phyloP scores from a whole-genome alignment of 1,284 basidiomycete species.

The Fomes fomentarius region DNA sequence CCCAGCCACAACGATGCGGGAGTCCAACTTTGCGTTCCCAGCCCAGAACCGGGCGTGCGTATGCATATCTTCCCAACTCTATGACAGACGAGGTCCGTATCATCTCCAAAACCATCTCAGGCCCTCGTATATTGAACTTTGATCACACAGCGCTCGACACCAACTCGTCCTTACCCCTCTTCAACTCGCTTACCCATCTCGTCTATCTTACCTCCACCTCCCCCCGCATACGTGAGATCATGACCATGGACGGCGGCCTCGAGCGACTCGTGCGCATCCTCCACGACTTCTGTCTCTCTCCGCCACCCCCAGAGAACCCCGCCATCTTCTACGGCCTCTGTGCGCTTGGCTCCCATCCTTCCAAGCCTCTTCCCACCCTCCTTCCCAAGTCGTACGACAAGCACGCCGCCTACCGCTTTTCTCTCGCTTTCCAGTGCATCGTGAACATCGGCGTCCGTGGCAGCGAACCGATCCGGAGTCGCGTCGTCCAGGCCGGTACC shows the following conservation, averaged over 20 bases:
- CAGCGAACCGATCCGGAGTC: slow-evolving; percentile 88
- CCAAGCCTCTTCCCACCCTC: slow-evolving; percentile 57
- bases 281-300: slow-evolving; percentile 82
- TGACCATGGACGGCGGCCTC: slow-evolving; percentile 96
- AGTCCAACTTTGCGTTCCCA: slow-evolving; percentile 96
- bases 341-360: slow-evolving; percentile 56
- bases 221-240: slow-evolving; percentile 96
- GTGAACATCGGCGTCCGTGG: slow-evolving; percentile 98
- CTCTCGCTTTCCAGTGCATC: slow-evolving; percentile 94
- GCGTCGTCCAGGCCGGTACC: slow-evolving; percentile 96
- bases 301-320: slow-evolving; percentile 76
- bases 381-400: slow-evolving; percentile 78
- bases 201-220: slow-evolving; percentile 98
- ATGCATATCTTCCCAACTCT: slow-evolving; percentile 92
- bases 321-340: slow-evolving; percentile 74
- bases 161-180: slow-evolving; percentile 86
- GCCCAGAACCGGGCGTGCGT: slow-evolving; percentile 95
- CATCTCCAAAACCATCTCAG: slow-evolving; percentile 11
- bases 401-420: slow-evolving; percentile 85
- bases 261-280: slow-evolving; percentile 94
- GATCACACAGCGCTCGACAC: slow-evolving; percentile 86
- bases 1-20: slow-evolving; percentile 68
- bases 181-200: slow-evolving; percentile 97
- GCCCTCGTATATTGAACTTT: slow-evolving; percentile 6
- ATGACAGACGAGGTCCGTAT: slow-evolving; percentile 87